A percentile compares a stretch with the other conserved stretches of the same genome.
phyloP scores from a whole-genome alignment of 192 early-diverging fungal species.

The Thamnidium elegans region DNA sequence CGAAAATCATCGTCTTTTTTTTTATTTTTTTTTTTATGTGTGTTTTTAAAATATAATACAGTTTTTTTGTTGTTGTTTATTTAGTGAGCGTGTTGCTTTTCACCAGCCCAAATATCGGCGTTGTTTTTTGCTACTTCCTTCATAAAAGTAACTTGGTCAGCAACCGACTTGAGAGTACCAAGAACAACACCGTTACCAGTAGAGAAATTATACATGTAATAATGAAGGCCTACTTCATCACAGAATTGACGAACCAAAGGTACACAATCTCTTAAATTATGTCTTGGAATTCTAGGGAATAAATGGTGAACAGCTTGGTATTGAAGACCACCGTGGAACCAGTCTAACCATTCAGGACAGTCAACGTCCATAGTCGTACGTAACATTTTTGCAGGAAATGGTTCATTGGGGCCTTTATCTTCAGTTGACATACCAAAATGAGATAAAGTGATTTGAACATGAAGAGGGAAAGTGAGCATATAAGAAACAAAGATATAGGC shows the following conservation, averaged over 20 bases:
- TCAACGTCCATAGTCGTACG: slow-evolving; percentile 96
- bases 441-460: slow-evolving; percentile 94
- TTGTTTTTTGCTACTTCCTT: slow-evolving; percentile 48
- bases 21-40: too few relatives aligned
- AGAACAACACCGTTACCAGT: slow-evolving; percentile 81
- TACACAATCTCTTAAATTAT: slow-evolving; percentile 73
- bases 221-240: slow-evolving; percentile 69
- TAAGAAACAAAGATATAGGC: slow-evolving; percentile 78
- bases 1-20: not conserved
- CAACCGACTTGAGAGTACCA: slow-evolving; percentile 70
- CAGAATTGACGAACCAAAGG: slow-evolving; percentile 76
- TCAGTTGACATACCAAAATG: slow-evolving; percentile 95
- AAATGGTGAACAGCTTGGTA: slow-evolving; percentile 97
- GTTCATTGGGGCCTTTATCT: slow-evolving; percentile 66
- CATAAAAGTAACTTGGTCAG: slow-evolving; percentile 64
- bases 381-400: slow-evolving; percentile 82
- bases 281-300: slow-evolving; percentile 89
- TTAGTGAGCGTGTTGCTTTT: not conserved
- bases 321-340: slow-evolving; percentile 97
- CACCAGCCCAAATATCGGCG: slow-evolving; percentile 19
- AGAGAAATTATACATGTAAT: slow-evolving; percentile 77
- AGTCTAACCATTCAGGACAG: slow-evolving; percentile 91
- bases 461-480: slow-evolving; percentile 79
- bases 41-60: too few relatives aligned
- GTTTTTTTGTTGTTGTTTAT: too few relatives aligned